Conservation (phyloP, 1,284 basidiomycete genomes). For the Volvariella volvacea region DNA sequence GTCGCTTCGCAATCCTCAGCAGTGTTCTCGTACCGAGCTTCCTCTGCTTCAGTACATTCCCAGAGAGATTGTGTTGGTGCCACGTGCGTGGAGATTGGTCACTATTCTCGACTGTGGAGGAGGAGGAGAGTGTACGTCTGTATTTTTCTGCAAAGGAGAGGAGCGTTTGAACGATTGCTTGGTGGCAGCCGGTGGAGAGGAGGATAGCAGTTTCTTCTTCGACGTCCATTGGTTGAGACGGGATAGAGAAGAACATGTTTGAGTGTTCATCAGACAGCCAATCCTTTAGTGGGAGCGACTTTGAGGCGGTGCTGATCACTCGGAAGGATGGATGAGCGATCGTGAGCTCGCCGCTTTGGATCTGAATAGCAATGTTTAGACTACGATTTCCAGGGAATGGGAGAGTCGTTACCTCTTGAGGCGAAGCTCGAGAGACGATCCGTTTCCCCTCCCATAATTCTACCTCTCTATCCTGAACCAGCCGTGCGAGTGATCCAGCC, state of each 20-base stretch:
- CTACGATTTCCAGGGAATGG: constrained; percentile 2
- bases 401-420: constrained; percentile 34
- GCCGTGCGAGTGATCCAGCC: constrained; percentile 50
- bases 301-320: constrained; percentile 54
- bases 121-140: constrained; percentile 39
- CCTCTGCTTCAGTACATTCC: constrained; percentile 52
- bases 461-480: constrained; percentile 53
- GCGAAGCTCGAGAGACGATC: constrained; percentile 41
- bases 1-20: constrained; percentile 44
- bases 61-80: constrained; percentile 13
- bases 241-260: constrained; percentile 62
- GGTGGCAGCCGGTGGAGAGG: constrained; percentile 33
- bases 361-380: neutral
- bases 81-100: too few species aligned
- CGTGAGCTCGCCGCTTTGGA: constrained; percentile 31
- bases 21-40: constrained; percentile 56
- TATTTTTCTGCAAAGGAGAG: constrained; percentile 52
- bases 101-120: neutral
- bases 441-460: constrained; percentile 59
- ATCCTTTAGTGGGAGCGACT: constrained; percentile 53
- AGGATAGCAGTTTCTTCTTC: constrained; percentile 43
- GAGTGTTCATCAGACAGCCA: constrained; percentile 61
- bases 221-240: constrained; percentile 49
- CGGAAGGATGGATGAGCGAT: constrained; percentile 52
- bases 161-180: constrained; percentile 24